Conservation (phyloP, 2,329 filamentous ascomycete genomes). For the Cercospora brassicicola region DNA sequence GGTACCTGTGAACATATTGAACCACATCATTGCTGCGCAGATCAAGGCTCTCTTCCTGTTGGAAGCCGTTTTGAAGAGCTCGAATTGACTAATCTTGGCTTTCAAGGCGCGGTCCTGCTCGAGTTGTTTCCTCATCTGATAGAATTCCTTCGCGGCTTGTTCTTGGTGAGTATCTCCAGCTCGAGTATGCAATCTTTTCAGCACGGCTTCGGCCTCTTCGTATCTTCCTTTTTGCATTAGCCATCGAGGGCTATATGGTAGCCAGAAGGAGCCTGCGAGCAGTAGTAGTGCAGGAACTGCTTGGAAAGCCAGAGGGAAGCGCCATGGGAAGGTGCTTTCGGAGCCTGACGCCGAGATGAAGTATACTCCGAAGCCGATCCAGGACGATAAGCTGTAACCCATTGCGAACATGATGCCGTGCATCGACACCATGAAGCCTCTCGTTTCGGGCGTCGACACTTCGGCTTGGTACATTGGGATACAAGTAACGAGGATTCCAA, state of each 20-base stretch:
- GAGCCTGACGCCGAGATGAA: slow-evolving; percentile 36
- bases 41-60: slow-evolving; percentile 46
- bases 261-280: slow-evolving; percentile 41
- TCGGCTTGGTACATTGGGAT: slow-evolving; percentile 44
- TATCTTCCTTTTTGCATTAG: slow-evolving; percentile 27
- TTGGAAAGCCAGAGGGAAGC: slow-evolving; percentile 50
- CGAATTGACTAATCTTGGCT: slow-evolving; percentile 37
- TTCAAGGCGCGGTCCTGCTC: slow-evolving; percentile 43
- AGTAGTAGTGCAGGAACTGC: slow-evolving; percentile 44
- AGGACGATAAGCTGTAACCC: slow-evolving; percentile 44
- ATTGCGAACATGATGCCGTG: slow-evolving; percentile 47
- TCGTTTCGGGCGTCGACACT: slow-evolving; percentile 42
- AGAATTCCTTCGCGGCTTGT: slow-evolving; percentile 45
- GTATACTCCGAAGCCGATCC: slow-evolving; percentile 46
- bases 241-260: slow-evolving; percentile 38
- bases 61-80: slow-evolving; percentile 45
- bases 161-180: slow-evolving; percentile 43
- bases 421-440: slow-evolving; percentile 46
- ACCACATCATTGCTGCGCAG: slow-evolving; percentile 44
- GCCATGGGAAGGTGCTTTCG: slow-evolving; percentile 46
- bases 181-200: slow-evolving; percentile 51
- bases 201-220: slow-evolving; percentile 37
- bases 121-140: slow-evolving; percentile 48
- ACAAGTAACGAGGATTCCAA: slow-evolving; percentile 38
- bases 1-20: slow-evolving; percentile 28